Percentiles rank a stretch among this genome's conserved stretches.
Conservation (phyloP, 768 basidiomycete species). For the Butyriboletus loyo region DNA sequence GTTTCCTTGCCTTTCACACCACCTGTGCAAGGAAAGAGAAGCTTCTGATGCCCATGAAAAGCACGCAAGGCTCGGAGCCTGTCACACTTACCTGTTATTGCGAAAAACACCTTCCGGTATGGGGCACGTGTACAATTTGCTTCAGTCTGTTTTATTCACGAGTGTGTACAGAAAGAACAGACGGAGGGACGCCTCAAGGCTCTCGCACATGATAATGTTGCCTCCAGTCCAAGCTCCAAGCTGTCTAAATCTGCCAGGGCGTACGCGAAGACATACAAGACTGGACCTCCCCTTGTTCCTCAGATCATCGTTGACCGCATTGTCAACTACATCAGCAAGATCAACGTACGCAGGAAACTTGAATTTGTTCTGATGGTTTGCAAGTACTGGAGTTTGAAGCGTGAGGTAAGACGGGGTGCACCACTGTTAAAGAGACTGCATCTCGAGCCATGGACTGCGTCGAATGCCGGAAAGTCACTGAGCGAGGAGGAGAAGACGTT, state of each 20-base stretch:
- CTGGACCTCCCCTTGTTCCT: conserved; percentile 91
- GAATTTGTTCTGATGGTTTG: conserved; percentile 78
- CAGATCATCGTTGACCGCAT: conserved; percentile 79
- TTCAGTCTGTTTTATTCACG: background rate
- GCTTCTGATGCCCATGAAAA: conserved; percentile 84
- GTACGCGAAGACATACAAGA: conserved; percentile 88
- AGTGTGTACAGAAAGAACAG: conserved; percentile 56
- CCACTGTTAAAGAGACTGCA: conserved; percentile 91
- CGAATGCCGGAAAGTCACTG: conserved; percentile 55
- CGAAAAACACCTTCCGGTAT: conserved; percentile 86
- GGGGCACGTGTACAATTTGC: conserved; percentile 21
- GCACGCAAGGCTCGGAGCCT: conserved; percentile 69
- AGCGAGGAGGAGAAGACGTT: conserved; percentile 79
- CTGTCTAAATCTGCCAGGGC: conserved; percentile 81
- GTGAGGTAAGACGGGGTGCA: conserved; percentile 90
- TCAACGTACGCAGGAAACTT: conserved; percentile 68
- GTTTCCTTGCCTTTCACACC: conserved; percentile 91
- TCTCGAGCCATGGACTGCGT: conserved; percentile 96
- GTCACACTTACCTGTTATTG: conserved; percentile 78
- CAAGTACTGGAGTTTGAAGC: conserved; percentile 96
- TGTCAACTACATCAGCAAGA: conserved; percentile 64
- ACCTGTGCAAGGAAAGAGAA: conserved; percentile 91
- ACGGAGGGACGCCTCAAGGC: conserved; percentile 57
- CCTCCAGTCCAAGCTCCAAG: conserved; percentile 40
- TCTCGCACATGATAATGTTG: conserved; percentile 44